Percentiles rank a stretch among this genome's conserved stretches.
Conservation (phyloP, 257 asterid genomes). For the Solanum chiquidenum region DNA sequence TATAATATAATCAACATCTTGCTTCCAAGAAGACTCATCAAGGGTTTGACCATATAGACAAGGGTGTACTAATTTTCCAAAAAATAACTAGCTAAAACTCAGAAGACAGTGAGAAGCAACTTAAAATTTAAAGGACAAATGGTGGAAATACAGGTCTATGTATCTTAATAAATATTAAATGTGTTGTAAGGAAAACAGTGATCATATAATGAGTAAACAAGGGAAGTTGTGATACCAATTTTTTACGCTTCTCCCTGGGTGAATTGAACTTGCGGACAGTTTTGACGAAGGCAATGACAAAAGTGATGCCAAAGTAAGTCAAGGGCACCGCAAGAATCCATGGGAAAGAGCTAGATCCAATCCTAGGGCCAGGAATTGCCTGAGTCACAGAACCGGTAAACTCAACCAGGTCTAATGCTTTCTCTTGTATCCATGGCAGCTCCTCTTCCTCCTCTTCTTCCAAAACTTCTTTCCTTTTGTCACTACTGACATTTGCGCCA, state of each 20-base stretch:
- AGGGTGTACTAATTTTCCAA: not conserved
- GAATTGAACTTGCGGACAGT: slow-evolving; percentile 72
- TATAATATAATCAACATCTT: not conserved
- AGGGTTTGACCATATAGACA: not conserved
- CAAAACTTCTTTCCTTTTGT: slow-evolving; percentile 9
- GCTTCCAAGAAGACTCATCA: not conserved
- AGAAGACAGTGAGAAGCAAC: not conserved
- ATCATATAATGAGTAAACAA: not conserved
- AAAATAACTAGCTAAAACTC: not conserved
- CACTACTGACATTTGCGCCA: not conserved
- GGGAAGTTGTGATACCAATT: slow-evolving; percentile 33
- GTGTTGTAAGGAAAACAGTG: not conserved
- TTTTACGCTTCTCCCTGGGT: slow-evolving; percentile 66
- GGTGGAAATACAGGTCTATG: not conserved
- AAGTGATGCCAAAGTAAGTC: slow-evolving; percentile 75
- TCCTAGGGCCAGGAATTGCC: slow-evolving; percentile 96
- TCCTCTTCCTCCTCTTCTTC: slow-evolving; percentile 66
- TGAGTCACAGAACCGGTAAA: slow-evolving; percentile 91
- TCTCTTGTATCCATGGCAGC: slow-evolving; percentile 95
- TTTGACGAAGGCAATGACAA: slow-evolving; percentile 69
- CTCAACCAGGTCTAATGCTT: slow-evolving; percentile 91
- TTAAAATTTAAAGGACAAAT: not conserved
- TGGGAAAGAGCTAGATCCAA: slow-evolving; percentile 76
- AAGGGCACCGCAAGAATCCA: slow-evolving; percentile 85
- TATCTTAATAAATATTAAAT: not conserved